These are phyloP conservation scores for Starmerella vaccinii DNA, from an alignment of 805 yeast genomes.

Conservation along the genomic window DNA sequence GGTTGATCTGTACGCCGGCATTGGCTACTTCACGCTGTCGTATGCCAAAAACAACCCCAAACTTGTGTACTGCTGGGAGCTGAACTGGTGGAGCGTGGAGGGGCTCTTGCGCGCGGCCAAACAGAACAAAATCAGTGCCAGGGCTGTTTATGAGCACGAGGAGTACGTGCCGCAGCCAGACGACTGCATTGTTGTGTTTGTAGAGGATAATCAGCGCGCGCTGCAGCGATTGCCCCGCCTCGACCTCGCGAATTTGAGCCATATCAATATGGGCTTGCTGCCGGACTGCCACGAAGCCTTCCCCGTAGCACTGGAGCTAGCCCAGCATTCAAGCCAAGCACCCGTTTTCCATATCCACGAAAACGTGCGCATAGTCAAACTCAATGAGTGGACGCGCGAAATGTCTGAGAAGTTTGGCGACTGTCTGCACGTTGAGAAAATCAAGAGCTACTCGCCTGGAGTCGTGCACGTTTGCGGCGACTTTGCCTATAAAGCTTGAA, in stretches of 20 bases:
- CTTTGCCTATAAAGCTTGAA: constrained; percentile 16
- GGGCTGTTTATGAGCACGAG: constrained; percentile 32
- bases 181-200: constrained; percentile 42
- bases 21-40: constrained; percentile 70
- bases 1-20: constrained; percentile 71
- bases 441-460: constrained; percentile 82
- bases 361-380: constrained; percentile 43
- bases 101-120: constrained; percentile 53
- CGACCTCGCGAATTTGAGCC: constrained; percentile 34
- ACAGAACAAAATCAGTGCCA: constrained; percentile 36
- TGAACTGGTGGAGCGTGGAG: constrained; percentile 74
- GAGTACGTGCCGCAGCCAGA: constrained; percentile 27
- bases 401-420: constrained; percentile 23
- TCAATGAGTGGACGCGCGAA: constrained; percentile 31
- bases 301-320: constrained; percentile 35
- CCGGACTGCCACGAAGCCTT: constrained; percentile 62
- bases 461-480: constrained; percentile 67
- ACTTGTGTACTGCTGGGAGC: constrained; percentile 62
- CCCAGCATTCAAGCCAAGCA: constrained; percentile 6
- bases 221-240: constrained; percentile 31
- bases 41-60: constrained; percentile 49
- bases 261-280: constrained; percentile 68
- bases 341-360: constrained; percentile 56
- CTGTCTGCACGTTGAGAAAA: constrained; percentile 44
- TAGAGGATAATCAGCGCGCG: constrained; percentile 53